Conservation (phyloP, 257 asterid species). For the Forsythia viridissima region DNA sequence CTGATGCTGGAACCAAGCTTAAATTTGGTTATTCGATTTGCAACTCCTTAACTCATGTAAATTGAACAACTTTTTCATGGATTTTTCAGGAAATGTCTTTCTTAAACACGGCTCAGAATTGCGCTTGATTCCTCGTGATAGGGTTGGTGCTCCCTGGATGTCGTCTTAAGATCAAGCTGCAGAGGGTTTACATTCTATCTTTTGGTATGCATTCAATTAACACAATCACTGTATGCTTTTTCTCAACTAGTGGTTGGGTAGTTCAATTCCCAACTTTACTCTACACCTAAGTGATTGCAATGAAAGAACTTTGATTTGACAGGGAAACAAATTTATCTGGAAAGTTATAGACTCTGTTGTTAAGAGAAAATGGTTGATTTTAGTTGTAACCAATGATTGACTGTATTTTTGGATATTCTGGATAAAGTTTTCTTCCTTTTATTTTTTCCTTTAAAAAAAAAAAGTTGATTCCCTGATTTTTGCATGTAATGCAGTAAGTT, state of each 20-base stretch:
- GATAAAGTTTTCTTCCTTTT: background rate
- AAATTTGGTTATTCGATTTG: background rate
- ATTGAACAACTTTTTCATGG: slow-evolving; percentile 8
- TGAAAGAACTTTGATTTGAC: slow-evolving; percentile 14
- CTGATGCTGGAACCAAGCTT: slow-evolving; percentile 1
- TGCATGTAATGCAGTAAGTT: background rate
- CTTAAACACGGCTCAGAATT: slow-evolving; percentile 91
- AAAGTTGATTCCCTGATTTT: too few relatives aligned
- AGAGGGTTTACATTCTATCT: slow-evolving; percentile 11
- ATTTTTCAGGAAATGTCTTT: slow-evolving; percentile 77
- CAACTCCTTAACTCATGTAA: slow-evolving; percentile 15
- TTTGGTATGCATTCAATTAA: slow-evolving; percentile 18
- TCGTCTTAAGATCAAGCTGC: slow-evolving; percentile 22
- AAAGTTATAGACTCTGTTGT: slow-evolving; percentile 5
- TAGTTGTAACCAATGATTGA: too few relatives aligned
- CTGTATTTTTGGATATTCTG: too few relatives aligned
- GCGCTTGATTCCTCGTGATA: slow-evolving; percentile 89
- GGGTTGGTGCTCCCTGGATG: slow-evolving; percentile 59
- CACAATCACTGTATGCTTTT: slow-evolving; percentile 10
- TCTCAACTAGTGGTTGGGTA: slow-evolving; percentile 6
- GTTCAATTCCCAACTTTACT: background rate
- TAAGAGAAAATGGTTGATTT: slow-evolving; percentile 4
- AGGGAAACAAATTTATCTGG: background rate
- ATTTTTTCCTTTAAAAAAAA: too few relatives aligned
- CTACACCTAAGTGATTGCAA: background rate